phyloP scores from a whole-genome alignment of 306 rosid species.

The Pueraria montana region DNA sequence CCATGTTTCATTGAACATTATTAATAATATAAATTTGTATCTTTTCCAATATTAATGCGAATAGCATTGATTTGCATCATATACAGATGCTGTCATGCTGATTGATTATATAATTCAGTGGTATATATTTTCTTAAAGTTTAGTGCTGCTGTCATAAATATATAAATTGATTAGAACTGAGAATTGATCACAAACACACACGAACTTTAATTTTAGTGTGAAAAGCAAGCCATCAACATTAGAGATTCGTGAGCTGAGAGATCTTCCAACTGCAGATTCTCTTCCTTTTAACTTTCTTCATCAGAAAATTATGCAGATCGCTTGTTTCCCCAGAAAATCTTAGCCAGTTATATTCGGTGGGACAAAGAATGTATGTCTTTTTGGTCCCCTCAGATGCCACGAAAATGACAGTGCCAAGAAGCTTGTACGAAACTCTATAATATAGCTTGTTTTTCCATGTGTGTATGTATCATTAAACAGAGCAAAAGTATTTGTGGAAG shows the following conservation, averaged over 20 bases:
- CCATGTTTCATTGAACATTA: not conserved
- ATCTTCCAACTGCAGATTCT: conserved; percentile 58
- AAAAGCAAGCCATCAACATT: conserved; percentile 30
- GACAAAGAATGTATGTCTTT: conserved; percentile 59
- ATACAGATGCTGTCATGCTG: not conserved
- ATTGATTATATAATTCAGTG: not conserved
- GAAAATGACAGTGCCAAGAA: conserved; percentile 57
- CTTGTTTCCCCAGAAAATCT: conserved; percentile 39
- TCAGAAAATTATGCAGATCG: conserved; percentile 45
- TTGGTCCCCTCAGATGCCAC: conserved; percentile 58
- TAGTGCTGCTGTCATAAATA: not conserved
- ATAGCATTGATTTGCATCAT: not conserved
- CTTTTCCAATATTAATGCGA: not conserved
- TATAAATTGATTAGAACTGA: not conserved
- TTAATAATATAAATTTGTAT: not conserved
- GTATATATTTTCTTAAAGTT: not conserved
- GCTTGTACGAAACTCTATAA: conserved; percentile 33
- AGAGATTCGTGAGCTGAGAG: conserved; percentile 57
- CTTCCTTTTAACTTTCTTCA: conserved; percentile 41
- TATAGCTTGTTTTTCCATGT: conserved; percentile 28
- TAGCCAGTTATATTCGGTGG: conserved; percentile 53
- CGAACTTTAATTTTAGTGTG: not conserved
- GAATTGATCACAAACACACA: not conserved
- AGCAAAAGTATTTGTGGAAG: conserved; percentile 22
- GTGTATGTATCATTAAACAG: not conserved